A percentile compares a stretch with the other conserved stretches of the same genome.
Conservation (phyloP, 192 early-diverging fungal genomes). For the Mortierella claussenii region DNA sequence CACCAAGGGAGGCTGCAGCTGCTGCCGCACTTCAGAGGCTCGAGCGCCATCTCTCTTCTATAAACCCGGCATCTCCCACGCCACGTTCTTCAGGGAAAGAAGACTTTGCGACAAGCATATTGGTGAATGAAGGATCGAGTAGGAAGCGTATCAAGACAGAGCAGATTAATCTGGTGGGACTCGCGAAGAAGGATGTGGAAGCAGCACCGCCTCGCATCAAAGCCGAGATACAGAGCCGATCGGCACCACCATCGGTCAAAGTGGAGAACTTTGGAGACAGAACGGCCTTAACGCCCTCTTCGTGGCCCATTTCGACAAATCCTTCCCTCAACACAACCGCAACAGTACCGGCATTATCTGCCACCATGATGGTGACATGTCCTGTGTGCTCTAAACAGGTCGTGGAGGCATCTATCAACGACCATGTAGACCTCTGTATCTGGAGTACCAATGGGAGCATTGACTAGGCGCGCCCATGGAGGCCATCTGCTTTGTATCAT, state of each 20-base stretch:
- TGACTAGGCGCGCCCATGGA: no score
- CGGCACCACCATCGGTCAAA: no score
- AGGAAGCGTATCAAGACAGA: constrained; percentile 16
- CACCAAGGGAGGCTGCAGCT: constrained; percentile 20
- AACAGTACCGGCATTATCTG: no score
- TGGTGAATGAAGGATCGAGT: background rate
- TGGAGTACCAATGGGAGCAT: constrained; percentile 23
- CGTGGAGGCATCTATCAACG: constrained; percentile 39
- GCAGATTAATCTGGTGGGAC: background rate
- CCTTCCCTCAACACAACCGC: no score
- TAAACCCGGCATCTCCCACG: no score
- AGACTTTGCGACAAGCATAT: background rate
- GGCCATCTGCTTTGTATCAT: background rate
- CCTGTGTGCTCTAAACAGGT: constrained; percentile 35
- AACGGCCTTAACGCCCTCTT: no score
- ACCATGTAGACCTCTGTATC: constrained; percentile 54
- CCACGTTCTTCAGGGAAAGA: no score
- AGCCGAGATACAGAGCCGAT: no score
- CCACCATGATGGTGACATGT: constrained; percentile 16
- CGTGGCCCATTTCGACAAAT: no score
- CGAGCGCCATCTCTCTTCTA: constrained; percentile 8
- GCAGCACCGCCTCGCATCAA: no score
- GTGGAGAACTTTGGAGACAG: no score
- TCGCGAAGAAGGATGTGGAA: background rate
- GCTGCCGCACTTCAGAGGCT: constrained; percentile 24